Base-by-base conservation (phyloP, 768 basidiomycete genomes). In the Candolleomyces efflorescens region DNA sequence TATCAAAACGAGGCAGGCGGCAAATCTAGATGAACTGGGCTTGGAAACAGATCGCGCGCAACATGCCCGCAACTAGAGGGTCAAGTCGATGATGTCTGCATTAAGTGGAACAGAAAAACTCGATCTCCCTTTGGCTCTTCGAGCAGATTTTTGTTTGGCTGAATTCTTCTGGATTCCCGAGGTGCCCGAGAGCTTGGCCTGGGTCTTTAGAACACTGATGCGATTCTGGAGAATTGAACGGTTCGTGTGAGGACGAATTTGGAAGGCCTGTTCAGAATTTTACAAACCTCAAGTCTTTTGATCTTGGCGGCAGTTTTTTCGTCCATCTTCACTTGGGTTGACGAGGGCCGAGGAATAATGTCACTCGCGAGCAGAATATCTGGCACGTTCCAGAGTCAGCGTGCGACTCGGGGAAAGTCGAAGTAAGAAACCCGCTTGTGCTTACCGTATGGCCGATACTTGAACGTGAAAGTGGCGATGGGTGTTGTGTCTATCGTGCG, bases 361-460 rank as follows among this genome's bases (percentile, higher is more conserved):
- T 54, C 54, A 38, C 60, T 53, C 10, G 56, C 55, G 26, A 62
- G 47, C 7, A 60, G 41, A 24, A 63, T 43, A 22, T 61, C 60
- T 61, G 49, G n/a, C n/a, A 50, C 5, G 49, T n/a, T 20, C 3
- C 15, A 27, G 3, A 2, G 7, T 26, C 24, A 50, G 24, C 11
- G 6, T 36, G n/a, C 10, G n/a, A 23, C 36, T 54, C 27, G 12
- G 63, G 22, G 65, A 26, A 66, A 72, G 11, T 59, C 68, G 50
- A 66, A 72, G 53, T 68, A 68, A 38, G 64, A 71, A 15, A 60
- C 69, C 17, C n/a, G n/a, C 49, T 57, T 49, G 20, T 13, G 20
- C 17, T 65, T 64, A 64, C 75, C 69, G 27, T 65, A 57, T 5
- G 79, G 78, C 26, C 70, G 61, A 56, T 74, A 74, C 44, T 66